Base-by-base conservation (phyloP, 208 protist genomes). In the Acanthamoeba triangularis region DNA sequence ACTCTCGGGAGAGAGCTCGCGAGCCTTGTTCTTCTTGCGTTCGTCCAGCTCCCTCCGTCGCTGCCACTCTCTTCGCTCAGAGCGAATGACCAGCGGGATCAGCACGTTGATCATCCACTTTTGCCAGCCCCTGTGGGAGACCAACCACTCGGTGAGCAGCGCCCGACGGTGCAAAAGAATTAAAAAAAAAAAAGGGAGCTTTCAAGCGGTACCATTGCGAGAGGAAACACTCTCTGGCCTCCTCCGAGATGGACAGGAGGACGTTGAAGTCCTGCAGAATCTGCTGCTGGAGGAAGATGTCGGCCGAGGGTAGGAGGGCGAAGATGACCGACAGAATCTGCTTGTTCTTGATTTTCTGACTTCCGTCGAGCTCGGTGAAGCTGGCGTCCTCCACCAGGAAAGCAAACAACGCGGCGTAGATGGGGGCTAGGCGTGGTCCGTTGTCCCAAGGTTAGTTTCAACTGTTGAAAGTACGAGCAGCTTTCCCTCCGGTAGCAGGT, bases 281-380 rank as follows among this genome's bases (percentile, higher is more conserved):
- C 30, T 91, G 84, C 41, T 91, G 84, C 52, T 91, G 84, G 7
- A 91, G 84, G 56, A 91, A 91, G 84, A 91, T 91, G 54, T 91
- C 84, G 35, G 84, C 84, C 41, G 84, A 91, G 10, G 84, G 84
- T 14, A 91, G 20, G 8, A 91, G 84, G 23, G 84, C 84, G 47
- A 91, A 91, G 84, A 91, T 91, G 54, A 91, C 84, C 30, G 84
- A 44, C 1, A 91, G 52, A 3, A 91, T 91, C 41, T 91, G 84
- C 52, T 91, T 91, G 84, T 91, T 91, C 54, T 91, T 91, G 49
- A 91, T 91, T n/a, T 91, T 91, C 25, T 91, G 84, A 23, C 30
- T 91, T 18, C 84, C 84, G 84, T 91, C 84, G 25, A 91, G 84
- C 35, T 91, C 84, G 59, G 84, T 91, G 59, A 91, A 91, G 30